Conservation (phyloP, 108 stramenopile genomes). For the Craspedostauros australis region DNA sequence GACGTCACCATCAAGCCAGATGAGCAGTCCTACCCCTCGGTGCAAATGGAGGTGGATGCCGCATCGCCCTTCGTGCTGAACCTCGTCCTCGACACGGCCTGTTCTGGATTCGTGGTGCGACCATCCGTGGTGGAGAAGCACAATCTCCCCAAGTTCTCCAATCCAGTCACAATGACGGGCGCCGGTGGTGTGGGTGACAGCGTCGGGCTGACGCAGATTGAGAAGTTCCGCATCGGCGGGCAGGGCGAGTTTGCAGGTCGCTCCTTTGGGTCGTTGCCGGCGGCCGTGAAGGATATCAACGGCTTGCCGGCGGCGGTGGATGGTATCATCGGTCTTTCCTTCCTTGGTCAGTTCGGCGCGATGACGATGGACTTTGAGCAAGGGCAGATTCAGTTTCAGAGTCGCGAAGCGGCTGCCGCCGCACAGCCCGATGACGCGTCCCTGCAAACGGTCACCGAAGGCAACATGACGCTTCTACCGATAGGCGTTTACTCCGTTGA, state of each 20-base stretch:
- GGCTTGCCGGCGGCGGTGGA: conserved; percentile 59
- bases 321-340: conserved; percentile 77
- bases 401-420: conserved; percentile 4
- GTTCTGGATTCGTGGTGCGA: conserved; percentile 61
- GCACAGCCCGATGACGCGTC: background rate
- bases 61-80: conserved; percentile 17
- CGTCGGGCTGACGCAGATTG: conserved; percentile 50
- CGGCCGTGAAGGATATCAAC: conserved; percentile 69
- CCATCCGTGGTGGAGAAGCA: conserved; percentile 38
- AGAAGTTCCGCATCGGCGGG: conserved; percentile 27
- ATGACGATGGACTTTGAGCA: conserved; percentile 57
- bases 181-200: conserved; percentile 41
- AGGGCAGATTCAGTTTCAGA: conserved; percentile 30
- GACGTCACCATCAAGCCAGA: conserved; percentile 35
- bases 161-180: conserved; percentile 56
- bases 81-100: conserved; percentile 79
- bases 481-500: conserved; percentile 56
- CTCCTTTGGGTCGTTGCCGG: conserved; percentile 36
- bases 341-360: conserved; percentile 49
- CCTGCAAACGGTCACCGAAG: background rate
- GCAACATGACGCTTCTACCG: conserved; percentile 20
- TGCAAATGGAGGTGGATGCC: conserved; percentile 29
- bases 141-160: conserved; percentile 29
- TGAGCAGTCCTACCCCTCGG: conserved; percentile 47
- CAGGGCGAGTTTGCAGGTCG: conserved; percentile 12